These are phyloP conservation scores for Entophlyctis helioformis DNA, from an alignment of 192 early-diverging fungal species.

Conservation along the genomic window DNA sequence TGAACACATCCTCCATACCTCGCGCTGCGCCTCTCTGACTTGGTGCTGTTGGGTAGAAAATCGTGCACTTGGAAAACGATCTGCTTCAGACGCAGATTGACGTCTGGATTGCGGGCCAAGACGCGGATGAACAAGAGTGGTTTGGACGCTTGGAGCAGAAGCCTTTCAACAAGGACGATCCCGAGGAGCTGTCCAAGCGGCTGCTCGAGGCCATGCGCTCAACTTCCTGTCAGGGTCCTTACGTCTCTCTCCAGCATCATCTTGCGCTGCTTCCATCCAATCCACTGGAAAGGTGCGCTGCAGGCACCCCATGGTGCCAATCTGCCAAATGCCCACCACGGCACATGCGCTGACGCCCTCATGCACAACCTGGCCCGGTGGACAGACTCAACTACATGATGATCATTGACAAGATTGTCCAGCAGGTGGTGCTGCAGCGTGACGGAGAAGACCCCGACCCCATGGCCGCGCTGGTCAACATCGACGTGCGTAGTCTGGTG, in stretches of 20 bases:
- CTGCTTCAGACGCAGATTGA: constrained; percentile 42
- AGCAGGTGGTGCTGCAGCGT: constrained; percentile 29
- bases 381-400: constrained; percentile 35
- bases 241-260: too few relatives aligned
- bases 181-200: constrained; percentile 7
- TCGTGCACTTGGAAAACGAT: constrained; percentile 32
- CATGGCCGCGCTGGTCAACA: constrained; percentile 13
- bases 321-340: too few relatives aligned
- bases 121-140: constrained; percentile 32
- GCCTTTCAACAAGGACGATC: constrained; percentile 13
- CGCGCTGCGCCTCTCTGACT: not conserved
- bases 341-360: too few relatives aligned
- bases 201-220: not conserved
- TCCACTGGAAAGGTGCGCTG: too few relatives aligned
- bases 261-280: too few relatives aligned
- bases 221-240: constrained; percentile 2
- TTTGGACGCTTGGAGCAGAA: constrained; percentile 10
- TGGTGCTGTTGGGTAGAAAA: constrained; percentile 13
- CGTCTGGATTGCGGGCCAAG: constrained; percentile 33
- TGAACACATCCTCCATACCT: not conserved
- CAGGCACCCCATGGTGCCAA: too few relatives aligned
- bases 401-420: constrained; percentile 37
- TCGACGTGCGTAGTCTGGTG: constrained; percentile 24
- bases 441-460: constrained; percentile 34
- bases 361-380: constrained; percentile 18